These are phyloP conservation scores for Eucalyptus melliodora DNA, from an alignment of 345 rosid species.

Conservation along the genomic window DNA sequence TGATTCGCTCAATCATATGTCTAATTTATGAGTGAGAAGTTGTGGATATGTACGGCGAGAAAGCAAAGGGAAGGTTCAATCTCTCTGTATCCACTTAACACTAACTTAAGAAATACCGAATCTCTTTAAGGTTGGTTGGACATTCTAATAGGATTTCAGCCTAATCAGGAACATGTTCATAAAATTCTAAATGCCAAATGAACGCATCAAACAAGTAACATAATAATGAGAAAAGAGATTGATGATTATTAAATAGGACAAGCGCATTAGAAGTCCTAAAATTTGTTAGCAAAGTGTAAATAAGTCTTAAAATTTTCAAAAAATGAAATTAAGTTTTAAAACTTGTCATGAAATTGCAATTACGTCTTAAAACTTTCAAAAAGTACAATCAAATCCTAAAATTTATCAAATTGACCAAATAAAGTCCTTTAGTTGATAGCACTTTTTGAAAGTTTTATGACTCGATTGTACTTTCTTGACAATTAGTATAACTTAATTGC, in stretches of 20 bases:
- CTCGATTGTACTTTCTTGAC: accelerated
- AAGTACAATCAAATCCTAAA: too few species aligned
- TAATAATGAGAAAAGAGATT: accelerated
- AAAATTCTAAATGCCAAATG: too few species aligned
- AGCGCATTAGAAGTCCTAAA: too few species aligned
- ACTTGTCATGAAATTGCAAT: too few species aligned
- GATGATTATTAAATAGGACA: accelerated
- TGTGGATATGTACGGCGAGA: neutral
- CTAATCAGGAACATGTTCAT: neutral
- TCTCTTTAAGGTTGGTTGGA: neutral
- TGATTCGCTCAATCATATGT: neutral
- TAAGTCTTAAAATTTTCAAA: too few species aligned
- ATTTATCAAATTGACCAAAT: too few species aligned
- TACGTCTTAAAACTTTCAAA: too few species aligned
- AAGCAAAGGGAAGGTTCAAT: neutral
- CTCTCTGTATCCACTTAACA: neutral
- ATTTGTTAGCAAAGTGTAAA: too few species aligned
- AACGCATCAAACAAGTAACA: too few species aligned
- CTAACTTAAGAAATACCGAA: neutral
- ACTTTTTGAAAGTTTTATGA: too few species aligned
- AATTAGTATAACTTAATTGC: too few species aligned
- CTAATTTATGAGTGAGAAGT: neutral
- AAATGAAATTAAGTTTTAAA: accelerated
- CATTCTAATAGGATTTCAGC: neutral
- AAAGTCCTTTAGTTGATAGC: accelerated